A percentile compares a stretch with the other conserved stretches of the same genome.
Evolutionary conservation across 176 grass and related monocot genomes (phyloP).

Genomic region (Zea luxurians): DNA sequence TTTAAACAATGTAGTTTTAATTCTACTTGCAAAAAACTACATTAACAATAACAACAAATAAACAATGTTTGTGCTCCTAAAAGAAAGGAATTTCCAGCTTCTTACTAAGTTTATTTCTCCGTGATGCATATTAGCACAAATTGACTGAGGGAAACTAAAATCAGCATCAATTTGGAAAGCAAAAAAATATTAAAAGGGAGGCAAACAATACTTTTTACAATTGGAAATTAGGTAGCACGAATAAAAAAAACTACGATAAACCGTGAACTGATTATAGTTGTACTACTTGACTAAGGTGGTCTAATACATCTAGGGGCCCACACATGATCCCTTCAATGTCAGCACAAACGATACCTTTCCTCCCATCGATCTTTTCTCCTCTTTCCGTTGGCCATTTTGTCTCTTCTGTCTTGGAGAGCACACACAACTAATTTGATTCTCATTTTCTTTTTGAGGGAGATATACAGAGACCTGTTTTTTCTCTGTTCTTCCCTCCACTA

Average conservation of each 20-base stretch:
- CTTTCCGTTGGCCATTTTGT: slow-evolving; percentile 25
- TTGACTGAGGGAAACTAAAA: slow-evolving; percentile 19
- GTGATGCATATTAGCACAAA: slow-evolving; percentile 23
- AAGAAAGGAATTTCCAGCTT: neutral
- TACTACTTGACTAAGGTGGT: slow-evolving; percentile 48
- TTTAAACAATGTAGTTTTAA: slow-evolving; percentile 4
- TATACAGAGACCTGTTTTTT: slow-evolving; percentile 38
- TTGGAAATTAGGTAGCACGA: slow-evolving; percentile 51
- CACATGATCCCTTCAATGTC: slow-evolving; percentile 47
- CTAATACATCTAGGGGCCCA: slow-evolving; percentile 51
- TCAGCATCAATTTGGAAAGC: slow-evolving; percentile 17
- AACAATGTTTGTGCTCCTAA: neutral
- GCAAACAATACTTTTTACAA: slow-evolving; percentile 63
- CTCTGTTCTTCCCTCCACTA: slow-evolving; percentile 25
- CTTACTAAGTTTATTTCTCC: slow-evolving; percentile 13
- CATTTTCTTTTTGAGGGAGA: slow-evolving; percentile 26
- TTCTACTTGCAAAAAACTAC: slow-evolving; percentile 28
- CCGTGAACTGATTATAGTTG: slow-evolving; percentile 53
- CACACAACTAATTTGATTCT: slow-evolving; percentile 21
- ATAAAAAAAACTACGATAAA: slow-evolving; percentile 59
- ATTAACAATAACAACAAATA: slow-evolving; percentile 15
- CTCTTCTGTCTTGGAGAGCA: slow-evolving; percentile 41
- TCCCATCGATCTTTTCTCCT: slow-evolving; percentile 18
- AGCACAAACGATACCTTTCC: slow-evolving; percentile 62
- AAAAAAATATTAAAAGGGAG: slow-evolving; percentile 20